Evolutionary conservation across 495 filamentous ascomycete species (phyloP), one percentile per base, ranked within the genome.

Genomic region (Rhypophila decipiens): DNA sequence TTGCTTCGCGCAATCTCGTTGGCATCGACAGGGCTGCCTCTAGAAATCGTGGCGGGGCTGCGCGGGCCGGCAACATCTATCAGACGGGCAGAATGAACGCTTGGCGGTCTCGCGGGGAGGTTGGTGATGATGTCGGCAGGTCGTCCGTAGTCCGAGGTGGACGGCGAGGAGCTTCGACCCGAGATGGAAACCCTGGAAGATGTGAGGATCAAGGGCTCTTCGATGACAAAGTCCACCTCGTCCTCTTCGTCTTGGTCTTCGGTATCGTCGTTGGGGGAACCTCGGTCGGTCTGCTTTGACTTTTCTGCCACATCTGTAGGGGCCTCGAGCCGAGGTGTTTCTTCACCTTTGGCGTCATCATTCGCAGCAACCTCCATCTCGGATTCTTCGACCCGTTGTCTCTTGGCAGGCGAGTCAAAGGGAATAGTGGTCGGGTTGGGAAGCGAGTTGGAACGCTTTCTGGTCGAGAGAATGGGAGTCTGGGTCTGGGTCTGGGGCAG

Each of bases 381-480:
- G 4, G 17, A 17, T 10, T 49, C 44, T 23, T 41, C 53, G 9
- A 5, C 37, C 24, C 24, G 13, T 20, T 24, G 22, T n/a, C 42
- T 34, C 21, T 39, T 39, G 3, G 21, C 43, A 27, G 43, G 31
- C 7, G 50, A 46, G 24, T 55, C 53, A 41, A 55, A 58, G 13
- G 60, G 58, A 11, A 51, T 41, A 0, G 53, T 43, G 8, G 65
- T 40, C 20, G 68, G 64, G 37, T 64, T 64, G 15, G 79, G 81
- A 33, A 79, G 52, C 22, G 80, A 83, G 40, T 68, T 70, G 5
- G 79, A 74, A 12, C 81, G 77, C 50, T 67, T 73, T 56, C 80
- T 68, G 17, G 63, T 55, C 40, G 62, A 47, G 15, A 61, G 39
- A 39, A 51, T 39, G 22, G 56, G 53, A 2, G 52, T 47, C 2